Evolutionary conservation across 176 grass and related monocot species (phyloP), one percentile per base, ranked within the genome.

Genomic region (Aechmea fasciata): DNA sequence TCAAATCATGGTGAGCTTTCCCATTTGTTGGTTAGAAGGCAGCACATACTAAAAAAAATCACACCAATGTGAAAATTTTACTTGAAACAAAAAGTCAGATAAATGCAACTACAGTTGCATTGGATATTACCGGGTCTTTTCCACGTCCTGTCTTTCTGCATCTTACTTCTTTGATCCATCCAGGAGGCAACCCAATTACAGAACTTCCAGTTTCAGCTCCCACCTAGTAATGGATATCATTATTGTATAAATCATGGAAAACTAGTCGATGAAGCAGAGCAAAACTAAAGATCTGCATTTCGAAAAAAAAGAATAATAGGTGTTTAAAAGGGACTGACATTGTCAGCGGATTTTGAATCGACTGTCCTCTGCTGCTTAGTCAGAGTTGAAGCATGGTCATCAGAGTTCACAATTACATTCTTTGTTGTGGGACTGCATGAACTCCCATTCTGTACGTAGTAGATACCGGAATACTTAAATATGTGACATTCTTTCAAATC

Each of bases 131-230:
- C 55, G 55, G 55, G 4, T 61, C 55, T 61, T n/a, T 61, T n/a
- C 3, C 55, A 61, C 22, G 20, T 61, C 20, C 20, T 22, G 6
- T 61, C 55, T 22, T 61, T 61, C 55, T 14, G 55, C 6, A 61
- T 61, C 55, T 61, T 2, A 61, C 55, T 61, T 61, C 55, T 61
- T 61, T 61, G 20, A 61, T 61, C 55, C 55, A 61, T 22, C 55
- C 55, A 61, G 15, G 55, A 61, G 55, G 55, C 17, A 61, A 6
- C 55, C 6, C 55, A 61, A 22, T 61, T 9, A 61, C 17, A 61
- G 17, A 18, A 61, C n/a, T 61, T 61, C 20, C 17, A 18, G 4
- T 59, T 15, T 17, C n/a, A 15, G 13, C 19, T 59, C 19, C 54
- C 54, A 59, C 54, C 54, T 59, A 59, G 55, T 61, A 55, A 61